Base-by-base conservation (phyloP, 768 basidiomycete species). In the Trametes cingulata region DNA sequence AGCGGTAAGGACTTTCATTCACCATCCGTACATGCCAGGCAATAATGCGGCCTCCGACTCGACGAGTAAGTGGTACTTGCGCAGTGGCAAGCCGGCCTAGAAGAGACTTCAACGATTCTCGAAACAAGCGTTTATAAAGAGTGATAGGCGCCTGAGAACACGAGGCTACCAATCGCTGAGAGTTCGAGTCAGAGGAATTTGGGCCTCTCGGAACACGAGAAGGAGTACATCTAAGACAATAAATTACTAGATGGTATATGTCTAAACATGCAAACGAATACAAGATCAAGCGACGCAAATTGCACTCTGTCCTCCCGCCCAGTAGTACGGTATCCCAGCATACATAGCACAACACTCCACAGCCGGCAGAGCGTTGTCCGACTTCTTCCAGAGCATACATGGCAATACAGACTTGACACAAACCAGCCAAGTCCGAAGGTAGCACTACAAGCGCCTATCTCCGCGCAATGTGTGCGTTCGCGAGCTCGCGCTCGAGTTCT, bases 401-500 rank as follows among this genome's bases (percentile, higher is more conserved):
- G n/a, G n/a, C n/a, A n/a, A n/a, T n/a, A n/a, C n/a, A n/a, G n/a
- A n/a, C n/a, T n/a, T n/a, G n/a, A n/a, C n/a, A n/a, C n/a, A n/a
- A n/a, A n/a, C n/a, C n/a, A n/a, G n/a, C n/a, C n/a, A n/a, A n/a
- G n/a, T n/a, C n/a, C n/a, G n/a, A n/a, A n/a, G n/a, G n/a, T 10
- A 33, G 29, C 29, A 33, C 6, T 33, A 33, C 29, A 17, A 7
- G 1, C 10, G 29, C 35, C 57, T 41, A 67, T 51, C 57, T 36
- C 41, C 66, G 66, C n/a, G 70, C 77, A 22, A 86, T 68, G 68
- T 88, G 88, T 35, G 88, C 85, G 52, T 84, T 83, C 12, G 88
- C 89, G n/a, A 95, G 80, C 71, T 95, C 93, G 43, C 86, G 84
- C 70, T 95, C 93, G 13, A 95, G 82, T 67, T 90, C 90, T 56